Conservation (phyloP, 495 filamentous ascomycete species). For the Thermochaetoides thermophila region DNA sequence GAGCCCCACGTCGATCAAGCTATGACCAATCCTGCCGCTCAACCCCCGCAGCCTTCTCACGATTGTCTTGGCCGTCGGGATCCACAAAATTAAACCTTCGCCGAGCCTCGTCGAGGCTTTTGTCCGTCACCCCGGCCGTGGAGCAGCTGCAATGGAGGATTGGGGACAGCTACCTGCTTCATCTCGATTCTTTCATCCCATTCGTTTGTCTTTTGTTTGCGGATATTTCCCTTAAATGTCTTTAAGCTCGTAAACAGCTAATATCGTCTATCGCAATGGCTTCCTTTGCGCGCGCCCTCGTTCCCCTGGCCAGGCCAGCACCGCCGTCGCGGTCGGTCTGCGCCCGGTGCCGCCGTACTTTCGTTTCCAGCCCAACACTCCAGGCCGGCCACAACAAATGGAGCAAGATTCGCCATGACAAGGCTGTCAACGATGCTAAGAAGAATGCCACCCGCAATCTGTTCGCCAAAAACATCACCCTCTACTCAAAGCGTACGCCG, state of each 20-base stretch:
- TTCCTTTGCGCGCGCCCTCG: slow-evolving; percentile 6
- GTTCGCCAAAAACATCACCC: slow-evolving; percentile 36
- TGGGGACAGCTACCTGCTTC: no score
- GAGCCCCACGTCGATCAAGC: slow-evolving; percentile 2
- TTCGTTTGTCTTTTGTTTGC: no score
- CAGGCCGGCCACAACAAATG: slow-evolving; percentile 76
- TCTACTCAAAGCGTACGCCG: slow-evolving; percentile 35
- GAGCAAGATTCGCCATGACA: slow-evolving; percentile 92
- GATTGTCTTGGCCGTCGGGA: no score
- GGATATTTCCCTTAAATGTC: no score
- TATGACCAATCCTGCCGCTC: slow-evolving; percentile 2
- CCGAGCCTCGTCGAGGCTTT: no score
- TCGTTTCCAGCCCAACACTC: slow-evolving; percentile 35
- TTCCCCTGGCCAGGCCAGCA: slow-evolving; percentile 4
- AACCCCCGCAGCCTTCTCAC: no score
- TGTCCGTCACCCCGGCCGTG: no score
- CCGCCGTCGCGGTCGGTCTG: slow-evolving; percentile 16
- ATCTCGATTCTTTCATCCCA: no score
- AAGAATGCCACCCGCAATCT: slow-evolving; percentile 33
- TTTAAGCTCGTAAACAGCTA: no score
- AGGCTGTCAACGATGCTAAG: slow-evolving; percentile 57
- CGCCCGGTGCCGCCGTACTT: slow-evolving; percentile 31
- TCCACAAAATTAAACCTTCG: no score
- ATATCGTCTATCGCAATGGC: slow-evolving; percentile 11
- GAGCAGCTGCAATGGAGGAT: no score